phyloP scores from a whole-genome alignment of 2,329 filamentous ascomycete genomes.

The Fusarium cicatricum region DNA sequence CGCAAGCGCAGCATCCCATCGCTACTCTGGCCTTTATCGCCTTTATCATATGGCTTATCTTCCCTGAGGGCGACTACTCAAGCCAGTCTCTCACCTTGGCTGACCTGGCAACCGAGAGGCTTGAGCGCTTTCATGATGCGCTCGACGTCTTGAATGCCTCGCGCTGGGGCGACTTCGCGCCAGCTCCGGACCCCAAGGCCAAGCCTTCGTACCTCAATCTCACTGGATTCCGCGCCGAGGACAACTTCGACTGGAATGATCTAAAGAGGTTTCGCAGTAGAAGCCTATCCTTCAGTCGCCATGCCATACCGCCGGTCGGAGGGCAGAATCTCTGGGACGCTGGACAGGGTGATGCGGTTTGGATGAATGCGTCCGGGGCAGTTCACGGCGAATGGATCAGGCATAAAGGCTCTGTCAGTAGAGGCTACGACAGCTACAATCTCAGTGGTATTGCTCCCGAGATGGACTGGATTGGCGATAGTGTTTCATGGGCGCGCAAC shows the following conservation, averaged over 20 bases:
- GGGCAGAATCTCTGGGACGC: conserved; percentile 52
- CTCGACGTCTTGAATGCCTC: conserved; percentile 64
- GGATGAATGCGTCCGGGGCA: conserved; percentile 80
- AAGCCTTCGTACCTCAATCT: conserved; percentile 70
- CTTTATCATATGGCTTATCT: conserved; percentile 52
- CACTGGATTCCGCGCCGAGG: conserved; percentile 77
- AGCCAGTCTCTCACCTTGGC: conserved; percentile 46
- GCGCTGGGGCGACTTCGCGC: conserved; percentile 67
- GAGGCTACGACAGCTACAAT: conserved; percentile 64
- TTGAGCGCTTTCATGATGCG: conserved; percentile 61
- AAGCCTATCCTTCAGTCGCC: conserved; percentile 67
- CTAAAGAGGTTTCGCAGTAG: conserved; percentile 71
- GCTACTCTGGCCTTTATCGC: conserved; percentile 43
- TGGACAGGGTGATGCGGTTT: conserved; percentile 59
- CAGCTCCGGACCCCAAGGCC: conserved; percentile 42
- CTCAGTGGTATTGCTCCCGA: conserved; percentile 70
- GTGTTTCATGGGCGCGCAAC: conserved; percentile 77
- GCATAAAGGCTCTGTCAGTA: conserved; percentile 57
- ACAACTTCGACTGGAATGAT: conserved; percentile 82
- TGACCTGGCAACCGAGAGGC: conserved; percentile 53
- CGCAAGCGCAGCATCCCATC: conserved; percentile 54
- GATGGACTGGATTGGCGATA: conserved; percentile 68
- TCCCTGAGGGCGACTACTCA: conserved; percentile 49
- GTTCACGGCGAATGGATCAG: conserved; percentile 80
- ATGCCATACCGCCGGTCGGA: conserved; percentile 56